Evolutionary conservation across 2,329 filamentous ascomycete species (phyloP), one percentile per base, ranked within the genome.

Genomic region (Dothiorella sarmentorum): DNA sequence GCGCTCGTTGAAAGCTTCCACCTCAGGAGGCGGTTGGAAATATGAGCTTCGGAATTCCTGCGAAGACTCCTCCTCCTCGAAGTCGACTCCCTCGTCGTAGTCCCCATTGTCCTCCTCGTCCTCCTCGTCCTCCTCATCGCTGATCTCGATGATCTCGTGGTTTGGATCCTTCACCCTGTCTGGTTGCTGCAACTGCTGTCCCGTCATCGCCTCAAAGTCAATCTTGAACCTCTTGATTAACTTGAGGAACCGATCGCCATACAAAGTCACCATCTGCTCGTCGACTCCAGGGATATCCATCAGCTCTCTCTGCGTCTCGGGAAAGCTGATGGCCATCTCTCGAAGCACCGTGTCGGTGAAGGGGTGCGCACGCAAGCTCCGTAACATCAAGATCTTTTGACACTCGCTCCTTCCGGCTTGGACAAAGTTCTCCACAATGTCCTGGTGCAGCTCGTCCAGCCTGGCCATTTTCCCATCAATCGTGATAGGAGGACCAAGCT

Each of bases 271-370:
- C 67, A 85, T 87, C 24, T 85, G 82, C 1, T 69, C 63, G 56
- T 87, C 80, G 60, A 92, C 86, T 9, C 81, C 82, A 0, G 80
- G 79, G 49, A 93, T 88, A 7, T 72, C 71, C 29, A 73, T 75
- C 84, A 94, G 88, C 59, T 84, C 76, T 15, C 82, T 80, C 9
- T 84, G 66, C 7, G 78, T 83, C 7, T 76, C 78, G 0, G 88
- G 89, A 78, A 88, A 88, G 31, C 78, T 73, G 51, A 91, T 83
- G 11, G 83, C 86, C 87, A 94, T 92, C 64, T 87, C 82, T 33
- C 86, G 83, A 52, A 91, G 80, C 13, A 90, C 80, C 20, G 78
- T 79, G 61, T 91, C 86, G 0, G 84, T 85, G 68, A 94, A 94
- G 0, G 80, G 79, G 3, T 82, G 79, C 20, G 78, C 76, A 7